phyloP scores from a whole-genome alignment of 371 early-diverging fungal genomes.

The Mucor lusitanicus region DNA sequence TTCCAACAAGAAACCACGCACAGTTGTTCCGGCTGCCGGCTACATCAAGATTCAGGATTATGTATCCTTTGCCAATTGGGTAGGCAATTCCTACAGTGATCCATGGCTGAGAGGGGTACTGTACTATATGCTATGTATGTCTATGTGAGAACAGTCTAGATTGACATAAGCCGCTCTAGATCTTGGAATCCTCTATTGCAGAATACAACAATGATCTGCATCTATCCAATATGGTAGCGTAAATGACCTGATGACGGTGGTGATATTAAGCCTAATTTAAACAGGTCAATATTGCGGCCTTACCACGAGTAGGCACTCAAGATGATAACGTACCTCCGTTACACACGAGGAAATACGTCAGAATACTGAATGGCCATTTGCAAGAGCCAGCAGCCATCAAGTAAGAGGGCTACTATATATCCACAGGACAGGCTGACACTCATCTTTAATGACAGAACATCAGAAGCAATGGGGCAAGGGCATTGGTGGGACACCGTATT shows the following conservation, averaged over 20 bases:
- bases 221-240: slow-evolving; percentile 57
- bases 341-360: slow-evolving; percentile 61
- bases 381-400: slow-evolving; percentile 32
- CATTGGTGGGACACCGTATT: slow-evolving; percentile 71
- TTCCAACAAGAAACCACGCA: neutral
- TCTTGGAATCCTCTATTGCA: slow-evolving; percentile 67
- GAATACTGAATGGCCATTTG: slow-evolving; percentile 64
- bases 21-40: slow-evolving; percentile 70
- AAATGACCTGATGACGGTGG: slow-evolving; percentile 1
- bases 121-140: neutral
- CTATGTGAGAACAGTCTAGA: neutral
- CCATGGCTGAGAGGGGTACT: slow-evolving; percentile 62
- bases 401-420: slow-evolving; percentile 15
- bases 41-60: slow-evolving; percentile 73
- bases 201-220: slow-evolving; percentile 76
- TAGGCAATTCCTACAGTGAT: slow-evolving; percentile 64
- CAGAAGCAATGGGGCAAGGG: slow-evolving; percentile 57
- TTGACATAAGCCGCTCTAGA: slow-evolving; percentile 28
- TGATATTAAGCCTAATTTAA: neutral
- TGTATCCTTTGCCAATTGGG: slow-evolving; percentile 62
- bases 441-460: slow-evolving; percentile 54
- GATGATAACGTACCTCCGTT: slow-evolving; percentile 78
- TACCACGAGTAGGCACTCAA: slow-evolving; percentile 59
- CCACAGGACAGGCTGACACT: no score
- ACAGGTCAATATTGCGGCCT: slow-evolving; percentile 61